phyloP scores from a whole-genome alignment of 1,284 basidiomycete species.

The Naganishia cerealis region DNA sequence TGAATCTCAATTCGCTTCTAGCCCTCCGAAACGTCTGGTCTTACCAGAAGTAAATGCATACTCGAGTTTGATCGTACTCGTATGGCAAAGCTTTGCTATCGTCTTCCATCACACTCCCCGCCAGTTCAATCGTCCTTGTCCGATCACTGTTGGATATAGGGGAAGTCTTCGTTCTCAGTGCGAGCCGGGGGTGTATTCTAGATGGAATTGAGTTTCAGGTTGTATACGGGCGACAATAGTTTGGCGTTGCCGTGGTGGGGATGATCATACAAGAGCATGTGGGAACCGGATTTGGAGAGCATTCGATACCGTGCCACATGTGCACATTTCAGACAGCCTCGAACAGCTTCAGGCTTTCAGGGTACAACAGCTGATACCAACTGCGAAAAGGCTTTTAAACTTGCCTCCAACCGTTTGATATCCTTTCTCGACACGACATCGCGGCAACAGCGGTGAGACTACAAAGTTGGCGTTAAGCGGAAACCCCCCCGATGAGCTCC shows the following conservation, averaged over 20 bases:
- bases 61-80: conserved; percentile 18
- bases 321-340: too few species aligned
- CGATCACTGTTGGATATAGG: conserved; percentile 14
- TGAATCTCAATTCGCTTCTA: background rate
- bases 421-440: too few species aligned
- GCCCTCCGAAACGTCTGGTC: conserved; percentile 35
- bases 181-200: conserved; percentile 28
- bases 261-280: conserved; percentile 27
- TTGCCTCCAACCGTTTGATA: too few species aligned
- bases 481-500: background rate
- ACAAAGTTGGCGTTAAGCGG: background rate
- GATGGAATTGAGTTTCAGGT: conserved; percentile 24
- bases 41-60: conserved; percentile 33
- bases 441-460: too few species aligned
- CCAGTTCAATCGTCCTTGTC: conserved; percentile 23
- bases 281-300: background rate
- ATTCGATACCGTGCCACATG: too few species aligned
- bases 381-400: too few species aligned
- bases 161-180: conserved; percentile 30
- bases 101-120: conserved; percentile 20
- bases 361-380: too few species aligned
- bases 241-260: conserved; percentile 13
- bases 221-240: conserved; percentile 22
- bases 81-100: conserved; percentile 13
- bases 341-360: too few species aligned